phyloP scores from a whole-genome alignment of 352 stramenopile species.

The Pythium guiyangense region DNA sequence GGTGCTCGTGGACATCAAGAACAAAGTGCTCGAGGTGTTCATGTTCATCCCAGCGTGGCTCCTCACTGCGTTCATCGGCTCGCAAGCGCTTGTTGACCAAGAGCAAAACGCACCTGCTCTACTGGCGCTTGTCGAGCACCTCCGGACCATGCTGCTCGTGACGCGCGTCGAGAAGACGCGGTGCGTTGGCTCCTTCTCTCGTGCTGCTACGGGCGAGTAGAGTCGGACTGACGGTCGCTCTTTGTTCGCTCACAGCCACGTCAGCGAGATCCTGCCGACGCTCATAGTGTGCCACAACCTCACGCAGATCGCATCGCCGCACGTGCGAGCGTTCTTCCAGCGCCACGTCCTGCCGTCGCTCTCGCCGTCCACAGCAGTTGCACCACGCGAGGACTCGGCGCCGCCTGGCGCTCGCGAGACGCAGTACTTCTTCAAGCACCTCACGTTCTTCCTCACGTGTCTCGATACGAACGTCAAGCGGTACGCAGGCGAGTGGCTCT shows the following conservation, averaged over 20 bases:
- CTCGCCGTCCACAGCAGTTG: not conserved
- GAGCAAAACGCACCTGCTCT: constrained; percentile 4
- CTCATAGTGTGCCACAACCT: constrained; percentile 67
- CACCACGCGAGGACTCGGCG: not conserved
- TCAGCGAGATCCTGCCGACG: constrained; percentile 47
- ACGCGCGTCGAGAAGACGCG: constrained; percentile 60
- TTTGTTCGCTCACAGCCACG: constrained; percentile 14
- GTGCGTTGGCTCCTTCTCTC: constrained; percentile 13
- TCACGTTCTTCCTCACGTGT: constrained; percentile 70
- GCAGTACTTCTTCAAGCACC: constrained; percentile 48
- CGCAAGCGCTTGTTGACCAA: constrained; percentile 14
- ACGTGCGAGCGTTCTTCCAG: constrained; percentile 38
- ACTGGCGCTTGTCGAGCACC: constrained; percentile 32
- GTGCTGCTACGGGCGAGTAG: not conserved
- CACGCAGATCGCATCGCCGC: constrained; percentile 24
- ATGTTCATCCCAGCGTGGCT: constrained; percentile 45
- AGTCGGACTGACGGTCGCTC: not conserved
- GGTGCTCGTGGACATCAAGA: constrained; percentile 47
- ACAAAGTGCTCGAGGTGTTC: constrained; percentile 59
- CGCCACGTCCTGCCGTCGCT: constrained; percentile 22
- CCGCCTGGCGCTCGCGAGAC: not conserved
- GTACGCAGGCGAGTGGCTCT: constrained; percentile 69
- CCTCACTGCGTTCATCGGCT: constrained; percentile 33
- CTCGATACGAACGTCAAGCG: constrained; percentile 65
- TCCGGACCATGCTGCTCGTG: constrained; percentile 48